Base-by-base conservation (phyloP, 164 flowering plant species). In the Vitis amurensis region DNA sequence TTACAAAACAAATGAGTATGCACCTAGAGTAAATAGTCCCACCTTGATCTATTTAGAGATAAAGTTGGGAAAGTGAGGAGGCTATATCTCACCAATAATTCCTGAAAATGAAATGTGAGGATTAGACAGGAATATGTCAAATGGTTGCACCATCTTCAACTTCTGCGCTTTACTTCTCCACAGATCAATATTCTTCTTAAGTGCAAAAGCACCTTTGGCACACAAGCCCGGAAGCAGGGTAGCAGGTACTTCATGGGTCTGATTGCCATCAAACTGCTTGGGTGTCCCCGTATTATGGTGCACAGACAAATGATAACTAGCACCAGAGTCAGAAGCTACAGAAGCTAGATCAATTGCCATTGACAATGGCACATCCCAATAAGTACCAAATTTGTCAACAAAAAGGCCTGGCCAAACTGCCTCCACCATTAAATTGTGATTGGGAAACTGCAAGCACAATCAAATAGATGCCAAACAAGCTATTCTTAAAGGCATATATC, bases 351-450 rank as follows among this genome's bases (percentile, higher is more conserved):
- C 97, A 68, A 85, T 31, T 11, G 85, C 83, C 79, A 86, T 58
- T 29, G 89, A 73, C 9, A 86, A 79, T 31, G 98, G 98, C 16
- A 89, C 92, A 77, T 89, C 97, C 98, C 97, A 92, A 70, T 88
- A 94, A 31, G 78, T 84, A 50, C 97, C 92, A 57, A 47, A 1
- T 61, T 80, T 73, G 76, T 91, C 95, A 13, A 91, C 82, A 76
- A 89, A 92, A 71, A 92, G 93, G 51, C 84, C 92, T 44, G 97
- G 97, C 66, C 76, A 87, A 61, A 72, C 81, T 70, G 90, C 90
- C 77, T 89, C 98, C 75, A 87, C 64, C 0, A 81, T 86, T 51
- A 94, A 73, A 75, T 89, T 75, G 74, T 92, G 97, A 47, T 71
- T 65, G 5, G 88, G 89, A 84, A 94, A 88, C 98, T 91, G 89